Evolutionary conservation across 441 rosid genomes (phyloP), one percentile per base, ranked within the genome.

Genomic region (Dalechampia spathulata): DNA sequence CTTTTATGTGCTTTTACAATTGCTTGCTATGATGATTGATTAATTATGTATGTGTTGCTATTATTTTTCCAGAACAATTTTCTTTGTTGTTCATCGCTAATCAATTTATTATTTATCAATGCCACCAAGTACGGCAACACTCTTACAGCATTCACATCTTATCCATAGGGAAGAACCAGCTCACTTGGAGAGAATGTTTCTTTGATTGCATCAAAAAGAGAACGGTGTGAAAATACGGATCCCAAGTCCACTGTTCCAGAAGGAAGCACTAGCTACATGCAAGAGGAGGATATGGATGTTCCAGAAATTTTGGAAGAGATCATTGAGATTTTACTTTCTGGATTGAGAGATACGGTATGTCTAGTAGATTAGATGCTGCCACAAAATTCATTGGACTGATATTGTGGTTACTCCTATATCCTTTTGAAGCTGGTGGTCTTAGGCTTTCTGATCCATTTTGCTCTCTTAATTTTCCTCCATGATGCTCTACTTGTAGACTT

Each of bases 271-370:
- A 63, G 69, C 69, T 66, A 53, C 61, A 40, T 67, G 16, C 72
- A 78, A 64, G 95, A 83, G 63, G 94, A 85, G 64, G 94, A 77
- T 62, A 83, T 85, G 82, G 93, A 93, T 42, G 78, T 93, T 67
- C 99, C 97, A 47, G 96, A 89, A 37, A 74, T 79, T 60, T 27
- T 92, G 52, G 99, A 92, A 77, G 96, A 92, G 68, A 87, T 85
- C 41, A 82, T 93, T 61, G 99, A 85, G 68, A 80, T 85, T 80
- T 67, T 89, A 63, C 95, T 93, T 56, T 69, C 85, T 71, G 95
- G 96, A 61, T 70, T 93, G 73, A 80, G 76, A 66, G 97, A 93
- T 69, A 82, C 83, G 83, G 99, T 93, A 83, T 64, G 90, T 74
- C 49, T 56, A 38, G 55, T 32, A 63, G 72, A n/a, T n/a, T n/a